Evolutionary conservation across 495 filamentous ascomycete species (phyloP).

Genomic region (Trichoderma orchidacearum): DNA sequence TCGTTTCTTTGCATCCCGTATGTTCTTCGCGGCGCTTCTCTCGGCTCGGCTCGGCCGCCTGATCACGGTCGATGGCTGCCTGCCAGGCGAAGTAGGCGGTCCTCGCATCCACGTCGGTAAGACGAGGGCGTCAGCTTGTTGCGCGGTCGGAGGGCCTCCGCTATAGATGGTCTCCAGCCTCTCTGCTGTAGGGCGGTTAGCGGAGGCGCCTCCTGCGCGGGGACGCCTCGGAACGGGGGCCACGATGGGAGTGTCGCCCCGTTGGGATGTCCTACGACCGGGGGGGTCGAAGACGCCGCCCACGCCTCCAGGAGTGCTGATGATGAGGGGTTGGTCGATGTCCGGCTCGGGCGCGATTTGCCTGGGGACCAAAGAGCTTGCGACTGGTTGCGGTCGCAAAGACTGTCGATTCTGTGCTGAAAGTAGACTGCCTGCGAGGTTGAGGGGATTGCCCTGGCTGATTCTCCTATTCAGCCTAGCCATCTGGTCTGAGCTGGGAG

Average conservation of each 20-base stretch:
- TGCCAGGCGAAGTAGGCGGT: conserved; percentile 39
- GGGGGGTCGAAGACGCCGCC: conserved; percentile 26
- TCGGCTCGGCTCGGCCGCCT: conserved; percentile 36
- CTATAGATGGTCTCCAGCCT: conserved; percentile 37
- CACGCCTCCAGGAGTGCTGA: conserved; percentile 32
- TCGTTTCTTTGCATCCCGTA: conserved; percentile 37
- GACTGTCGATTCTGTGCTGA: not conserved
- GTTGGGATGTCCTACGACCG: conserved; percentile 10
- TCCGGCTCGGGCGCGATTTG: not conserved
- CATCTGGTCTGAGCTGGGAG: conserved; percentile 16
- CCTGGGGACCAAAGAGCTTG: not conserved
- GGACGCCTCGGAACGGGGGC: conserved; percentile 30
- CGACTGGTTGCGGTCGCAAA: not conserved
- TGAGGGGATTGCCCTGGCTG: conserved; percentile 6
- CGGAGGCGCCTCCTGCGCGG: conserved; percentile 17
- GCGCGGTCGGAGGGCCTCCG: conserved; percentile 8
- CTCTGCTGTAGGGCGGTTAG: conserved; percentile 30
- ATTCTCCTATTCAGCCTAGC: conserved; percentile 9
- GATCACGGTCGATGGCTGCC: conserved; percentile 12
- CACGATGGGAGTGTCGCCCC: conserved; percentile 21
- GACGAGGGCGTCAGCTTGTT: not conserved
- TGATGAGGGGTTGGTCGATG: conserved; percentile 30
- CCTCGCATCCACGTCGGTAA: not conserved
- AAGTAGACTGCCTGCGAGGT: not conserved
- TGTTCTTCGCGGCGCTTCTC: conserved; percentile 39